Evolutionary conservation across 257 asterid species (phyloP).

Genomic region (Forsythia viridissima): DNA sequence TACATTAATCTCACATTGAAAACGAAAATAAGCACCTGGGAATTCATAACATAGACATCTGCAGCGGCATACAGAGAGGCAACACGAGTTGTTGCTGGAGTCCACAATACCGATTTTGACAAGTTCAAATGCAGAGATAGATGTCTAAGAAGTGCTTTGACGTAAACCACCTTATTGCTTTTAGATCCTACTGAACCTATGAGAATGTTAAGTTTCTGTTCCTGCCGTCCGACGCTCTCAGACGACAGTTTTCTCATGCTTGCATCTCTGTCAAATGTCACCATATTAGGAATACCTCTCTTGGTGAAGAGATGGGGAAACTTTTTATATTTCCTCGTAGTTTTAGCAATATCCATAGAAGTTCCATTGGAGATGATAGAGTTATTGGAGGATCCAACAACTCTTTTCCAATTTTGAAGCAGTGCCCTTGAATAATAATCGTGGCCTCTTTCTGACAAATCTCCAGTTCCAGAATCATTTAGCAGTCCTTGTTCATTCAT

Average conservation of each 20-base stretch:
- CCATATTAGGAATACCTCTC: slow-evolving; percentile 16
- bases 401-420: slow-evolving; percentile 41
- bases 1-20: not conserved
- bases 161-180: slow-evolving; percentile 84
- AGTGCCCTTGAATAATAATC: slow-evolving; percentile 57
- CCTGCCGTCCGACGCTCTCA: slow-evolving; percentile 26
- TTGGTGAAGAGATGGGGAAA: slow-evolving; percentile 16
- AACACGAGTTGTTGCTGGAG: slow-evolving; percentile 92
- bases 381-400: slow-evolving; percentile 24
- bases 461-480: slow-evolving; percentile 31
- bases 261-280: slow-evolving; percentile 28
- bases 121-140: slow-evolving; percentile 60
- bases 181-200: slow-evolving; percentile 95
- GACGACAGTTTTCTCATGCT: slow-evolving; percentile 39
- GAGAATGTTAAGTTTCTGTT: slow-evolving; percentile 63
- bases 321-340: slow-evolving; percentile 15
- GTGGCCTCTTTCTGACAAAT: slow-evolving; percentile 32
- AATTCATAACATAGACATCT: slow-evolving; percentile 92
- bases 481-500: slow-evolving; percentile 46
- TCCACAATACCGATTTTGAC: slow-evolving; percentile 82
- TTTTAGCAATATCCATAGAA: not conserved
- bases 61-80: slow-evolving; percentile 96
- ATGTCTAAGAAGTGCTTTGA: slow-evolving; percentile 65
- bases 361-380: slow-evolving; percentile 22
- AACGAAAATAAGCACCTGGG: slow-evolving; percentile 59